phyloP scores from a whole-genome alignment of 805 yeast species.

The Ogataea thermomethanolica region DNA sequence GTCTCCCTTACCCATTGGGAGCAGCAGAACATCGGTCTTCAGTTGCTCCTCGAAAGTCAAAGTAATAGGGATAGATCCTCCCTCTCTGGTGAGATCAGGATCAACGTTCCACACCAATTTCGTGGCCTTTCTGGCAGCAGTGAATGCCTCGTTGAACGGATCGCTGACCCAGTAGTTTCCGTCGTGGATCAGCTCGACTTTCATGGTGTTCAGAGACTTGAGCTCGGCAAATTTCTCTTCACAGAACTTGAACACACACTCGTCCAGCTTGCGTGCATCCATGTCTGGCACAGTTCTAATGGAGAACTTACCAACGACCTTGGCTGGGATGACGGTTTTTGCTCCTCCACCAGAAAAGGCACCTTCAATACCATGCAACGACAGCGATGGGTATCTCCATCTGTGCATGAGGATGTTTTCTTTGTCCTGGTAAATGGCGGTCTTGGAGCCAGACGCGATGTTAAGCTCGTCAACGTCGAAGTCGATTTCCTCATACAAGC shows the following conservation, averaged over 20 bases:
- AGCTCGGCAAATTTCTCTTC: constrained; percentile 61
- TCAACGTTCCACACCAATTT: constrained; percentile 91
- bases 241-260: constrained; percentile 70
- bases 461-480: constrained; percentile 81
- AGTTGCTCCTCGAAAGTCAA: constrained; percentile 86
- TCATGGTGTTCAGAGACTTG: constrained; percentile 71
- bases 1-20: constrained; percentile 98
- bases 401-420: constrained; percentile 92
- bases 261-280: constrained; percentile 71
- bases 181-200: constrained; percentile 80
- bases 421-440: constrained; percentile 72
- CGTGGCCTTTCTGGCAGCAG: constrained; percentile 94
- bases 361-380: constrained; percentile 96
- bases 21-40: constrained; percentile 77
- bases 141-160: constrained; percentile 87
- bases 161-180: constrained; percentile 96
- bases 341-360: constrained; percentile 96
- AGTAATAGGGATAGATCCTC: constrained; percentile 98
- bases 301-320: constrained; percentile 90
- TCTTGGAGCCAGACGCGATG: constrained; percentile 83
- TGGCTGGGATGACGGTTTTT: constrained; percentile 96
- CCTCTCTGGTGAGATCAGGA: constrained; percentile 97
- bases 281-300: constrained; percentile 97
- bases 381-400: constrained; percentile 97
- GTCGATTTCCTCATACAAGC: constrained; percentile 80